Evolutionary conservation across 2,329 filamentous ascomycete genomes (phyloP), one percentile per base, ranked within the genome.

Genomic region (Thielaviopsis cerberus): DNA sequence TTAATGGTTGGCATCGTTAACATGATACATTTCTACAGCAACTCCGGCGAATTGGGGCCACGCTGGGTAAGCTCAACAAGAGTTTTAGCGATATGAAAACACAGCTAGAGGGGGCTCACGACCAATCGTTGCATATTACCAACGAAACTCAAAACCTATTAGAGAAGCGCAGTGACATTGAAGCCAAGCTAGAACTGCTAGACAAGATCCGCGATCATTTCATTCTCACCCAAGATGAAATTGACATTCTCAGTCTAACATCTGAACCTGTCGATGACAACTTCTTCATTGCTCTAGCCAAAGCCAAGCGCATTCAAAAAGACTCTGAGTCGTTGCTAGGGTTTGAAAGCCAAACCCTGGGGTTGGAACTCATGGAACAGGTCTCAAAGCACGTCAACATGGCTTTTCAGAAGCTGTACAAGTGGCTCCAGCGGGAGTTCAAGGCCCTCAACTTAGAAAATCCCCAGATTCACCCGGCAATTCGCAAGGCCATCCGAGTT

Each of bases 361-460:
- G 91, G 0, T 74, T 94, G 3, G 90, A 97, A 65, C 79, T 97
- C 54, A 90, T 97, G 77, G 91, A 96, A 62, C 82, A 91, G 68
- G 91, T 84, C 58, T 90, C 89, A 0, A 88, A 88, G 60, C 82
- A 88, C 62, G 77, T 98, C 54, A 92, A 95, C 65, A 77, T 83
- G 17, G 91, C 88, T 4, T 98, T 92, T 64, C 91, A 98, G 67
- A 98, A 96, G 67, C 77, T 98, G 2, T 96, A 94, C 70, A 83
- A 88, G 64, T 98, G 91, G 91, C 83, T 94, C 22, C 90, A 96
- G 67, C 83, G 86, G 60, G 89, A 96, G 65, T 94, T 98, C 71
- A 94, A 90, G 68, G 84, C 83, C 0, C 72, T 97, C 55, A 94
- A 97, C 67, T 77, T 97, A 8, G 92, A 98, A 66, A 95, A 94